Conservation (phyloP, 2,329 filamentous ascomycete species). For the Nemania abortiva region DNA sequence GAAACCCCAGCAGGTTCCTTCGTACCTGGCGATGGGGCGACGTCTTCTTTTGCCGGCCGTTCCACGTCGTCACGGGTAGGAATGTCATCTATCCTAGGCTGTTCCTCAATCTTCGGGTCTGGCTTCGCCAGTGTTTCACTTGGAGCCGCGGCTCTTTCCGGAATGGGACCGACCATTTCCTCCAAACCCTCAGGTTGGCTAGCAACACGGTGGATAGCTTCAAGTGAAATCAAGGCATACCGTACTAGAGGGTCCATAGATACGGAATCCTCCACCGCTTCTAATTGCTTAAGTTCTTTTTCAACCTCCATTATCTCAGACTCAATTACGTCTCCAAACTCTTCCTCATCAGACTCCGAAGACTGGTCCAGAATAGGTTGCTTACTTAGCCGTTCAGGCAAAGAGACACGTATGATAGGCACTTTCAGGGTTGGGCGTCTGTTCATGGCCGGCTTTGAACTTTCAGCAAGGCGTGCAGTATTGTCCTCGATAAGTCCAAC, state of each 20-base stretch:
- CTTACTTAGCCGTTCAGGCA: conserved; percentile 48
- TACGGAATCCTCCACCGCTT: conserved; percentile 54
- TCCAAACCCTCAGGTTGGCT: conserved; percentile 59
- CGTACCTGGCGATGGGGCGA: conserved; percentile 30
- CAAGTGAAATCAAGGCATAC: conserved; percentile 62
- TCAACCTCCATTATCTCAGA: conserved; percentile 66
- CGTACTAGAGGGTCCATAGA: conserved; percentile 59
- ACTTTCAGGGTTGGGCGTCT: conserved; percentile 31
- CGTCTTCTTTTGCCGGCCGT: conserved; percentile 39
- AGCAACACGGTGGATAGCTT: conserved; percentile 62
- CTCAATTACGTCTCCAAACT: conserved; percentile 69
- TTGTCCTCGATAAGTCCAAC: conserved; percentile 22
- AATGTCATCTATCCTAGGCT: conserved; percentile 27
- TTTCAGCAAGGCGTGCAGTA: conserved; percentile 16
- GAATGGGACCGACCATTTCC: conserved; percentile 59
- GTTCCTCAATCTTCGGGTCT: conserved; percentile 43
- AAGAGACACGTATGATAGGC: conserved; percentile 29
- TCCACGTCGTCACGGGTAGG: conserved; percentile 23
- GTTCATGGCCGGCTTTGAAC: conserved; percentile 19
- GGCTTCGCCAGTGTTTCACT: conserved; percentile 39
- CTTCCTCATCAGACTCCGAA: conserved; percentile 68
- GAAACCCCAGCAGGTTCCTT: conserved; percentile 26
- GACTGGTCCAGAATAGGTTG: conserved; percentile 56
- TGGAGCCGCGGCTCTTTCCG: conserved; percentile 50
- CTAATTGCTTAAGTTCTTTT: conserved; percentile 61